A percentile compares a stretch with the other conserved stretches of the same genome.
Conservation (phyloP, 371 early-diverging fungal genomes). For the Fennellomyces sp. region DNA sequence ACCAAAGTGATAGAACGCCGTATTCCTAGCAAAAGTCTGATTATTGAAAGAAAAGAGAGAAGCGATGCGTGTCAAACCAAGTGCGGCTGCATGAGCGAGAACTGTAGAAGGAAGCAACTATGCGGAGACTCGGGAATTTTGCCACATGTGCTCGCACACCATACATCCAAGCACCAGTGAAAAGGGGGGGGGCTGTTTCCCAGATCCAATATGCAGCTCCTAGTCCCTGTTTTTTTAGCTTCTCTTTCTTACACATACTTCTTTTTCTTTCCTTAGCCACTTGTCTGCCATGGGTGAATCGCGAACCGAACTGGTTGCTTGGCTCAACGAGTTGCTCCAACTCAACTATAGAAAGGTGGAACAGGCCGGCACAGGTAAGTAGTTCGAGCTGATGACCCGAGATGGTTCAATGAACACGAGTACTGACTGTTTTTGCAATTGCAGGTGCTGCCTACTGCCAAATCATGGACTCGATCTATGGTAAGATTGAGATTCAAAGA, state of each 20-base stretch:
- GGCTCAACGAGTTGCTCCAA: constrained; percentile 91
- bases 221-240: too few relatives aligned
- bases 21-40: too few relatives aligned
- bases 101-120: too few relatives aligned
- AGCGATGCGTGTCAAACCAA: too few relatives aligned
- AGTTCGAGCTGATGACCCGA: not conserved
- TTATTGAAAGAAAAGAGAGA: too few relatives aligned
- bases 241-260: not conserved
- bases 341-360: constrained; percentile 91
- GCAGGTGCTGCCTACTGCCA: constrained; percentile 88
- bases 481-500: constrained; percentile 31
- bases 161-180: too few relatives aligned
- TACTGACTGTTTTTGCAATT: not conserved
- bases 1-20: too few relatives aligned
- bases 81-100: too few relatives aligned
- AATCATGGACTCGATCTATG: constrained; percentile 91
- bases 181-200: too few relatives aligned
- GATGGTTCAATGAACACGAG: not conserved
- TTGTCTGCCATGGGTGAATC: constrained; percentile 70
- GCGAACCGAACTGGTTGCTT: constrained; percentile 85
- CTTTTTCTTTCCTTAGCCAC: not conserved
- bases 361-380: constrained; percentile 88
- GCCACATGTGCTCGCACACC: too few relatives aligned
- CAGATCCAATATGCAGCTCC: too few relatives aligned
- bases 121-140: too few relatives aligned